Evolutionary conservation across 805 yeast genomes (phyloP).

Genomic region (Torulaspora delbrueckii): DNA sequence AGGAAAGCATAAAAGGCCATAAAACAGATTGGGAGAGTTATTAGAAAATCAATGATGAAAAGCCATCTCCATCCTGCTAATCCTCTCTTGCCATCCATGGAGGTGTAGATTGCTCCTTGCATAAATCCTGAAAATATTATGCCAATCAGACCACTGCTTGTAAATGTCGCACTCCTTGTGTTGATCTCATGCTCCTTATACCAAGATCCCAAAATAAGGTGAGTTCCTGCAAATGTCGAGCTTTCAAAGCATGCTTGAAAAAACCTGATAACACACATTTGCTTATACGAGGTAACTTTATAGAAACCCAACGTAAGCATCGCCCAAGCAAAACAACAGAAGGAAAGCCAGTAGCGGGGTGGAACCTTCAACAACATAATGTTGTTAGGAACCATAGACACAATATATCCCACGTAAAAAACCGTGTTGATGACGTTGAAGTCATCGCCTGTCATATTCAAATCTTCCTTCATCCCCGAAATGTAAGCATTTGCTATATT

Average conservation of each 20-base stretch:
- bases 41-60: slow-evolving; percentile 52
- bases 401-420: slow-evolving; percentile 52
- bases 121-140: slow-evolving; percentile 46
- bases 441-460: slow-evolving; percentile 42
- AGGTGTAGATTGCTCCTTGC: slow-evolving; percentile 46
- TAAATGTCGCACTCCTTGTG: slow-evolving; percentile 47
- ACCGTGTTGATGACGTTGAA: slow-evolving; percentile 48
- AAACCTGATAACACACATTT: slow-evolving; percentile 50
- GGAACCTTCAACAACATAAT: slow-evolving; percentile 44
- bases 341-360: slow-evolving; percentile 49
- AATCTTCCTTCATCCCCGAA: slow-evolving; percentile 54
- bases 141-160: slow-evolving; percentile 48
- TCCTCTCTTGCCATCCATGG: slow-evolving; percentile 43
- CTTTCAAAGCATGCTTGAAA: slow-evolving; percentile 54
- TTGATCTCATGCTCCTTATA: slow-evolving; percentile 43
- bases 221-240: slow-evolving; percentile 48
- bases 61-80: slow-evolving; percentile 58
- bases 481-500: slow-evolving; percentile 52
- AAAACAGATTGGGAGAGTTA: slow-evolving; percentile 48
- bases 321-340: slow-evolving; percentile 50
- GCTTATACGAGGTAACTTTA: slow-evolving; percentile 41
- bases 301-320: slow-evolving; percentile 45
- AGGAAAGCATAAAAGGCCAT: slow-evolving; percentile 49
- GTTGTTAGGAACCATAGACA: slow-evolving; percentile 55
- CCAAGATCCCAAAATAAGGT: slow-evolving; percentile 47